Base-by-base conservation (phyloP, 2,329 filamentous ascomycete species). In the Drechslerella dactyloides region DNA sequence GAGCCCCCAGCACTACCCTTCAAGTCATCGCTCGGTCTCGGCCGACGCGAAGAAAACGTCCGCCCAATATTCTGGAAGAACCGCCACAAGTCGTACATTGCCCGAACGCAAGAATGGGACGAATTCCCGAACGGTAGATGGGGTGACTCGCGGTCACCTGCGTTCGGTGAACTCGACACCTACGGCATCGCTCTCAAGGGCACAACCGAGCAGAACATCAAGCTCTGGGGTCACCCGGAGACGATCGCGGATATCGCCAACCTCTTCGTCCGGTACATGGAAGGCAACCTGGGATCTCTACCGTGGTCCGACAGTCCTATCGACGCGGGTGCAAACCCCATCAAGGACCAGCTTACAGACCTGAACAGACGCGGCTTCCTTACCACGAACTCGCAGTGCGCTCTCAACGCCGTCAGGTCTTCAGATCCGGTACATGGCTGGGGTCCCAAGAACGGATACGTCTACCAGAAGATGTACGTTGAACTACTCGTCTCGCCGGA, bases 41-140 rank as follows among this genome's bases (percentile, higher is more conserved):
- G 92, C 59, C 88, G 94, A 53, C 86, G 93, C 77, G 90, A 91
- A 53, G 94, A 99, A 81, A 96, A 97, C 78, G 94, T 99, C 48
- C 90, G 94, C 59, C 94, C 94, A 35, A 96, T 99, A 76, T 99
- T 99, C 85, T 99, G 94, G 94, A 89, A 93, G 76, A 97, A 97
- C 81, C 87, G 94, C 68, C 94, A 96, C 81, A 92, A 94, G 78
- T 96, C 93, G 2, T 99, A 99, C 77, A 88, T 99, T 62, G 88
- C 91, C 63, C 91, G 94, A 62, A 99, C 94, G 0, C 93, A 97
- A 79, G 93, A 97, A 76, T 99, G 94, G 94, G 94, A 99, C 77
- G 94, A 99, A 80, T 99, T 97, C 77, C 94, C 94, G 63, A 99
- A 99, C 83, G 94, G 94, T 52, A 90, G 94, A 80, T 99, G 94